These are phyloP conservation scores for Metarhizium brunneum DNA, from an alignment of 2,329 filamentous ascomycete species.

Conservation along the genomic window DNA sequence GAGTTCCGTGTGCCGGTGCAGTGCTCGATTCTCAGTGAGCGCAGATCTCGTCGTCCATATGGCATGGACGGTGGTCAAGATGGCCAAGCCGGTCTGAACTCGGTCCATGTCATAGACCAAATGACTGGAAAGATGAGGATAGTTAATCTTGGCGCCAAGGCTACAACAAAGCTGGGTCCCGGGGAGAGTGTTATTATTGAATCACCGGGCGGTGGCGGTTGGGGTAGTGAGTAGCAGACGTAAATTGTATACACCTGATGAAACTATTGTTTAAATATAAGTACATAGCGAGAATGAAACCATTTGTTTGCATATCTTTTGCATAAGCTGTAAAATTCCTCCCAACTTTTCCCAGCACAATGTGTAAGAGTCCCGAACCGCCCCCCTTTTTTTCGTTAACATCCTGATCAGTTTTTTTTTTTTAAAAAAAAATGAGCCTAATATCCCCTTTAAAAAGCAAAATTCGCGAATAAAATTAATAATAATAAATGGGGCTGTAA, in stretches of 20 bases:
- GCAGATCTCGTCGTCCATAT: conserved; percentile 64
- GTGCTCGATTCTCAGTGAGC: conserved; percentile 69
- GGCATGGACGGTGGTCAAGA: conserved; percentile 64
- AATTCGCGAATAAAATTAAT: no score
- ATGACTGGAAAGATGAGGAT: conserved; percentile 19
- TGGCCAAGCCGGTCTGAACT: conserved; percentile 57
- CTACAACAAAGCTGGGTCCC: conserved; percentile 45
- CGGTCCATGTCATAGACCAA: conserved; percentile 9
- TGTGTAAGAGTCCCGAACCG: no score
- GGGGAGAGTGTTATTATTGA: conserved; percentile 53
- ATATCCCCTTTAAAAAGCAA: no score
- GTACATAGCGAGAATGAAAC: background rate
- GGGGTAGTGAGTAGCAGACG: conserved; percentile 28
- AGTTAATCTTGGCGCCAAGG: conserved; percentile 51
- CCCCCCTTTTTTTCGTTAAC: no score
- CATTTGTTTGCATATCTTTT: background rate
- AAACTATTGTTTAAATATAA: background rate
- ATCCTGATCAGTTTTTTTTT: no score
- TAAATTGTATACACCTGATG: background rate
- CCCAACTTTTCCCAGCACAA: background rate
- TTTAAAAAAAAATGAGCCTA: no score
- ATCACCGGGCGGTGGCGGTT: conserved; percentile 55
- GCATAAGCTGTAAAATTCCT: background rate
- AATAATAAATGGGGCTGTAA: no score
- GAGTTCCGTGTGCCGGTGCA: conserved; percentile 73